Conservation (phyloP, 305 asterid genomes). For the Fraxinus dipetala region DNA sequence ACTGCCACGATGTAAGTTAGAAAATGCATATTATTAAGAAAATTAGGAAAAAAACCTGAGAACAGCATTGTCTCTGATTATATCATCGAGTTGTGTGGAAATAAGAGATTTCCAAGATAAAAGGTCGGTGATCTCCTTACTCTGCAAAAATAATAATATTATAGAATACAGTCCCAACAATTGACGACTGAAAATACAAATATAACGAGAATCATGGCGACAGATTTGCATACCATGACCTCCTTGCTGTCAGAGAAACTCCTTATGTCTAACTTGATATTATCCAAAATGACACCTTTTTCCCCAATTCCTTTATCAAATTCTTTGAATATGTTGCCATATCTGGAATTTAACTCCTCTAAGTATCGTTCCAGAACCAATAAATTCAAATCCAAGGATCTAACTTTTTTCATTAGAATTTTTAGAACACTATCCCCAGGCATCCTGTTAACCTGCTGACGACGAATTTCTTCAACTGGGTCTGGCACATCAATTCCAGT, state of each 20-base stretch:
- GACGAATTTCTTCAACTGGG: constrained; percentile 67
- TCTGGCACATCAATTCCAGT: constrained; percentile 48
- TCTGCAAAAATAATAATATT: constrained; percentile 42
- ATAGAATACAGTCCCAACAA: constrained; percentile 1
- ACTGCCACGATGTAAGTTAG: background rate
- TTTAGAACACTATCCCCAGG: constrained; percentile 97
- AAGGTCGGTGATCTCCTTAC: constrained; percentile 60
- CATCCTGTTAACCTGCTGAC: constrained; percentile 75
- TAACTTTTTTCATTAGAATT: constrained; percentile 81
- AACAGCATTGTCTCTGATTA: constrained; percentile 56
- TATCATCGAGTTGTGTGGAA: constrained; percentile 60
- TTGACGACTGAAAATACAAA: background rate
- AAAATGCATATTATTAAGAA: background rate
- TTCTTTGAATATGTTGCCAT: constrained; percentile 62
- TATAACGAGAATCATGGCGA: background rate
- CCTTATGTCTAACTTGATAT: constrained; percentile 53
- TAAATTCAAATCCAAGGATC: constrained; percentile 78
- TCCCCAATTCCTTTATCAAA: constrained; percentile 62
- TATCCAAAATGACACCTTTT: constrained; percentile 51
- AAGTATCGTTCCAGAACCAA: constrained; percentile 76
- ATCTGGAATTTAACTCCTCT: constrained; percentile 72
- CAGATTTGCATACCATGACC: constrained; percentile 53
- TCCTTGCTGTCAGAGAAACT: constrained; percentile 62
- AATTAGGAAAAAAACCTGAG: constrained; percentile 57
- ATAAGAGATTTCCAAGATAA: constrained; percentile 75